Base-by-base conservation (phyloP, 441 rosid genomes). In the Kokia cookei region DNA sequence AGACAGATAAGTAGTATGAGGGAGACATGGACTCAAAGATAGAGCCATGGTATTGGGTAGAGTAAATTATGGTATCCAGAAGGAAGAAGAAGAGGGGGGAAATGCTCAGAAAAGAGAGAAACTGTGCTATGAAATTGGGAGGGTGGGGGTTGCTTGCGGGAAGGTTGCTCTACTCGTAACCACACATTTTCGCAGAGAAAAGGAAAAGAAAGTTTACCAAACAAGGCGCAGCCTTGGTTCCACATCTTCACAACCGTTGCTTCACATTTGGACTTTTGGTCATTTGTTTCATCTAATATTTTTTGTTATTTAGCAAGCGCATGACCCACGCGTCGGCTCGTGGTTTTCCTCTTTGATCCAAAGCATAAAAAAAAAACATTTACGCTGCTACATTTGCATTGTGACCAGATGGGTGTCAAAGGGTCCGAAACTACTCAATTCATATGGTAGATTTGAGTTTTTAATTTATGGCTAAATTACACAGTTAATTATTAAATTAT, bases 71-170 rank as follows among this genome's bases (percentile, higher is more conserved):
- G 50, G 43, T 43, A 17, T 65, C 19, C 14, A 47, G 35, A 64
- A 66, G 72, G 68, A 26, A 62, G 73, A 76, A 53, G 35, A 27
- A 57, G 14, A 58, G 67, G 1, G 13, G 19, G 1, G 14, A 7
- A 19, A 58, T 63, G 35, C 13, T 2, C 29, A 19, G 59, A 15
- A 11, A 37, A 14, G 7, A 42, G 9, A 40, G 42, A 64, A 32
- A 2, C 17, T 37, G n/a, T 14, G 14, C 1, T 13, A 26, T 58
- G 19, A 43, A 22, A 22, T 5, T 6, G 29, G 17, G 59, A 53
- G 14, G 64, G 14, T 42, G 14, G 59, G 3, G 7, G 73, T 82
- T 74, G 79, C 89, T 82, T 84, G 77, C 14, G 13, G 70, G 78
- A 61, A 60, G 47, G 62, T 60, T 67, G 79, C 74, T 67, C 71